These are phyloP conservation scores for Eimeria sp. DNA, from an alignment of 169 alveolate genomes.

Conservation along the genomic window DNA sequence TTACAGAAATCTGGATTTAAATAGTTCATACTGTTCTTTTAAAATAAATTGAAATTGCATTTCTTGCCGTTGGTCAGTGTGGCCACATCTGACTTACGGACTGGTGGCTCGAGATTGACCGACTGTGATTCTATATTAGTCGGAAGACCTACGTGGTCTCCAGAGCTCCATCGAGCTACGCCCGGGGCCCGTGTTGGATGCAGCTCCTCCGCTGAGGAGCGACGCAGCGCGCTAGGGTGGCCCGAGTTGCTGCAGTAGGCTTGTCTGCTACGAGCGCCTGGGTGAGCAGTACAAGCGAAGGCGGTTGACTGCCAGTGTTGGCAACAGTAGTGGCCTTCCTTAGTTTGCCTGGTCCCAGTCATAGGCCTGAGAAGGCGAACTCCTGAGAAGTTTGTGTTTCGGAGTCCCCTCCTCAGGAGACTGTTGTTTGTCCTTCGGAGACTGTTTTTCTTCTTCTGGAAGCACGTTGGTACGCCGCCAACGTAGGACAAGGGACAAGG, in stretches of 20 bases:
- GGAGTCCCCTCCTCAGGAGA: background rate
- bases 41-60: background rate
- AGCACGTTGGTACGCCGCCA: background rate
- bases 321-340: too few species aligned
- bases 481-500: background rate
- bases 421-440: background rate
- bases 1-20: background rate
- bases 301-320: background rate
- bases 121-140: background rate
- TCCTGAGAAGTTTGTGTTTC: background rate
- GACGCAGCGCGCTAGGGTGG: background rate
- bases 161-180: background rate
- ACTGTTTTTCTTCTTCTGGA: background rate
- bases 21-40: background rate
- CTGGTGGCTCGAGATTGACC: background rate
- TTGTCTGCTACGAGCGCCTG: background rate
- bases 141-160: background rate
- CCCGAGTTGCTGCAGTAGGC: background rate
- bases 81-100: slow-evolving; percentile 3
- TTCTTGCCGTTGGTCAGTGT: background rate
- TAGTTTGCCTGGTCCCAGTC: too few species aligned
- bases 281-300: background rate
- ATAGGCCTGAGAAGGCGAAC: background rate
- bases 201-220: background rate
- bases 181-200: background rate